A percentile compares a stretch with the other conserved stretches of the same genome.
These are phyloP conservation scores for Amanita molliuscula DNA, from an alignment of 768 basidiomycete genomes.

Conservation along the genomic window DNA sequence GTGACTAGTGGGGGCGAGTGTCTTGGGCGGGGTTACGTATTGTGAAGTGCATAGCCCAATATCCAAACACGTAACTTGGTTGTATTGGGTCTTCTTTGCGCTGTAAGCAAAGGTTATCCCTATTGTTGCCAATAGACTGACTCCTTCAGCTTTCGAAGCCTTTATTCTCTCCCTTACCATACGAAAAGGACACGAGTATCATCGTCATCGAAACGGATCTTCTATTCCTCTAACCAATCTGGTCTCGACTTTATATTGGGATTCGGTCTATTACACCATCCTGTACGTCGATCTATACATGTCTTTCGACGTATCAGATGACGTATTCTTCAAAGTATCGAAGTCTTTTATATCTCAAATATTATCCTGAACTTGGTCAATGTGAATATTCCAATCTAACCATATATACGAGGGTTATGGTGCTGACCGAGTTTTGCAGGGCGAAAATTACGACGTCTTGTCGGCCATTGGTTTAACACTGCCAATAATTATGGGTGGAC, in stretches of 20 bases:
- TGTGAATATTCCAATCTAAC: neutral
- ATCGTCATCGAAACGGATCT: too few relatives aligned
- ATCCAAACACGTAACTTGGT: neutral
- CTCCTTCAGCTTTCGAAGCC: neutral
- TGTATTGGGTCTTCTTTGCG: neutral
- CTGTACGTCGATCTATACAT: neutral
- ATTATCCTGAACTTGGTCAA: neutral
- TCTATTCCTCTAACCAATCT: neutral
- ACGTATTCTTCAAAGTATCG: neutral
- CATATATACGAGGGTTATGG: neutral
- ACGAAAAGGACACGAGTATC: neutral
- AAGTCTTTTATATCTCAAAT: neutral
- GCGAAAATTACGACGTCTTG: neutral
- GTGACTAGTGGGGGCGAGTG: neutral
- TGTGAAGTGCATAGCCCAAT: neutral
- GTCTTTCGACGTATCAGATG: neutral
- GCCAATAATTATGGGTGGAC: neutral
- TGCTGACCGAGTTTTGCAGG: neutral
- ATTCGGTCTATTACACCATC: neutral
- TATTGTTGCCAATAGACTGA: neutral
- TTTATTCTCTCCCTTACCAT: neutral
- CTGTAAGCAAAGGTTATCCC: neutral
- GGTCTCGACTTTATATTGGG: neutral
- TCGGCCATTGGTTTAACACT: neutral
- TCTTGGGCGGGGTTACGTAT: neutral